A percentile compares a stretch with the other conserved stretches of the same genome.
These are phyloP conservation scores for Malus hybrid DNA, from an alignment of 331 rosid genomes.

Conservation along the genomic window DNA sequence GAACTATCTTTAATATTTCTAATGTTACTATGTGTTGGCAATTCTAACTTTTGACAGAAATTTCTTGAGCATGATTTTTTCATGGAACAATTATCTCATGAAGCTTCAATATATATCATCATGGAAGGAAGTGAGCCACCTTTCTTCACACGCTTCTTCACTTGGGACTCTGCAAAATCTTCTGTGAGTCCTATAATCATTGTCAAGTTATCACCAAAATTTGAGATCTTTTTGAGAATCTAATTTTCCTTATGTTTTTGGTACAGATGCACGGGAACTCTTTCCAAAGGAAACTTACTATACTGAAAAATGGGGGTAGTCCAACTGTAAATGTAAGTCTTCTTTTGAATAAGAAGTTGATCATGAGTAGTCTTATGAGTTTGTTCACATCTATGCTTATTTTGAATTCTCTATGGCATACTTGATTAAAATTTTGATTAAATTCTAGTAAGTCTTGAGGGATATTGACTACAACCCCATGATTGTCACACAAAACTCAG, in stretches of 20 bases:
- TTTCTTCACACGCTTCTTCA: conserved; percentile 91
- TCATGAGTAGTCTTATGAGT: conserved; percentile 1
- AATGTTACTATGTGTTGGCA: neutral
- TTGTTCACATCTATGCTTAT: neutral
- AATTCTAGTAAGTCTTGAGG: neutral
- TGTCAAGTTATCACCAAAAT: conserved; percentile 2
- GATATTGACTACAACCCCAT: neutral
- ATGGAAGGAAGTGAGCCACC: conserved; percentile 95
- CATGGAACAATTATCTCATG: conserved; percentile 56
- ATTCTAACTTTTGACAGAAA: conserved; percentile 46
- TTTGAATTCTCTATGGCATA: neutral
- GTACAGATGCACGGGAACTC: conserved; percentile 94
- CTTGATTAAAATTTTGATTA: neutral
- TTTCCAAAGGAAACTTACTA: conserved; percentile 83
- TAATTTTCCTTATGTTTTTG: conserved; percentile 8
- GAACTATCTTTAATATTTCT: conserved; percentile 15
- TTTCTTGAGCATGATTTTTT: conserved; percentile 85
- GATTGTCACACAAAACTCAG: neutral
- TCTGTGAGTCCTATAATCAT: conserved; percentile 39
- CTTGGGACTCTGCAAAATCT: conserved; percentile 87
- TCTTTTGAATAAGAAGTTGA: conserved; percentile 7
- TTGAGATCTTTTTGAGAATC: conserved; percentile 9
- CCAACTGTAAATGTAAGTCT: conserved; percentile 56
- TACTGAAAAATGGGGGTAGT: conserved; percentile 64
- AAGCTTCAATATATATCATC: conserved; percentile 69